These are phyloP conservation scores for Lactifluus volemus DNA, from an alignment of 768 basidiomycete genomes.

Conservation along the genomic window DNA sequence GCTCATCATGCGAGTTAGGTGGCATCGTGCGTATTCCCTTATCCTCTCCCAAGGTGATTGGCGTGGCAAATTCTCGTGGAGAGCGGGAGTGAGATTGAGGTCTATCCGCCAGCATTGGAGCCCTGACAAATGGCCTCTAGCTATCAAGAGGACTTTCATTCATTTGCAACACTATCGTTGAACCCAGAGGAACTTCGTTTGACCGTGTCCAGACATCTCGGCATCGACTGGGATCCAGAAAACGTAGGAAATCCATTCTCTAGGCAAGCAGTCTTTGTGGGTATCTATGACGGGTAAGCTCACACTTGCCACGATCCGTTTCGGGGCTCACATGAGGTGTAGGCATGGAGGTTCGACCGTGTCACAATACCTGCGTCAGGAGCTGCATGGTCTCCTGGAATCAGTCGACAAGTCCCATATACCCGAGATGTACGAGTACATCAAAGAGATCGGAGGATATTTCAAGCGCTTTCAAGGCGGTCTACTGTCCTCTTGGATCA, in stretches of 20 bases:
- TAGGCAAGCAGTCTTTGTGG: conserved; percentile 75
- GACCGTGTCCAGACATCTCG: conserved; percentile 52
- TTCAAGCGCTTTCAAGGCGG: conserved; percentile 87
- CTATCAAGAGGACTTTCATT: conserved; percentile 84
- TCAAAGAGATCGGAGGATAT: conserved; percentile 81
- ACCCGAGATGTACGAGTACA: conserved; percentile 68
- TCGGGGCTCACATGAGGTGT: conserved; percentile 5
- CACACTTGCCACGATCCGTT: not conserved
- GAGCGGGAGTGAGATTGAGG: conserved; percentile 47
- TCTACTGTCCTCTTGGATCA: conserved; percentile 58
- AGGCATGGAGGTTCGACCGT: conserved; percentile 92
- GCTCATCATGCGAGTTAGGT: conserved; percentile 31
- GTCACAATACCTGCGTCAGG: conserved; percentile 75
- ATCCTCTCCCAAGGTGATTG: conserved; percentile 69
- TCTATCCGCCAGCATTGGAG: not conserved
- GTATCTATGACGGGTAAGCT: conserved; percentile 84
- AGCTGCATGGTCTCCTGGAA: conserved; percentile 81
- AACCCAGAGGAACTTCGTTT: conserved; percentile 64
- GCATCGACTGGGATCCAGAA: conserved; percentile 66
- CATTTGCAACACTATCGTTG: conserved; percentile 66
- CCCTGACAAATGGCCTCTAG: conserved; percentile 32
- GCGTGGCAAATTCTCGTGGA: conserved; percentile 66
- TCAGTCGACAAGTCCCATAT: conserved; percentile 61
- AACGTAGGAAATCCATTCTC: conserved; percentile 46
- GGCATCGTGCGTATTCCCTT: conserved; percentile 63